A percentile compares a stretch with the other conserved stretches of the same genome.
Evolutionary conservation across 495 filamentous ascomycete species (phyloP).

Genomic region (Symbiotaphrina buchneri): DNA sequence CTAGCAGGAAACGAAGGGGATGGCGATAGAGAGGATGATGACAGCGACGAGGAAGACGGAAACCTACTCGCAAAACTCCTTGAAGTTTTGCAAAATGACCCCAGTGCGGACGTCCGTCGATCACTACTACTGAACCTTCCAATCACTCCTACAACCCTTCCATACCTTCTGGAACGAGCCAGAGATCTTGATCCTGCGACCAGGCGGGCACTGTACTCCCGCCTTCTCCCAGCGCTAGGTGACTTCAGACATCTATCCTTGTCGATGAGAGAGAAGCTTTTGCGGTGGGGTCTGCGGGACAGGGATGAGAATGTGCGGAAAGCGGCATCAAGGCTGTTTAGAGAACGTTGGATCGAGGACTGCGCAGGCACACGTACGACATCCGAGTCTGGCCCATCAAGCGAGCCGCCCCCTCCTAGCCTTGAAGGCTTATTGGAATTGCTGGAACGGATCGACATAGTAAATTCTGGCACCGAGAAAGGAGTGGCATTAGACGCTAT

Average conservation of each 20-base stretch:
- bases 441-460: conserved; percentile 79
- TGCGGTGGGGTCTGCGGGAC: conserved; percentile 88
- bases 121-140: conserved; percentile 76
- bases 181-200: conserved; percentile 71
- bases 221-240: conserved; percentile 68
- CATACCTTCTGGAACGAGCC: conserved; percentile 76
- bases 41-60: conserved; percentile 29
- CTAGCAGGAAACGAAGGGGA: conserved; percentile 64
- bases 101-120: conserved; percentile 77
- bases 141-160: conserved; percentile 58
- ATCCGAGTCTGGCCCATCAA: conserved; percentile 7
- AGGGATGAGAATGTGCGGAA: conserved; percentile 88
- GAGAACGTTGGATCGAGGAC: conserved; percentile 89
- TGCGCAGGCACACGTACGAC: conserved; percentile 44
- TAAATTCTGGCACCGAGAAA: conserved; percentile 72
- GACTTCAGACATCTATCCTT: conserved; percentile 92
- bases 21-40: conserved; percentile 45
- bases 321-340: conserved; percentile 74
- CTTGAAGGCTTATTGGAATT: conserved; percentile 67
- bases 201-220: conserved; percentile 67
- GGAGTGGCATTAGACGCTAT: conserved; percentile 84
- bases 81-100: conserved; percentile 82
- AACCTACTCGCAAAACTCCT: conserved; percentile 64
- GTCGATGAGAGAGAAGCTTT: conserved; percentile 87
- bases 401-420: conserved; percentile 30